Evolutionary conservation across 352 stramenopile genomes (phyloP).

Genomic region (Pythium aphanidermatum): DNA sequence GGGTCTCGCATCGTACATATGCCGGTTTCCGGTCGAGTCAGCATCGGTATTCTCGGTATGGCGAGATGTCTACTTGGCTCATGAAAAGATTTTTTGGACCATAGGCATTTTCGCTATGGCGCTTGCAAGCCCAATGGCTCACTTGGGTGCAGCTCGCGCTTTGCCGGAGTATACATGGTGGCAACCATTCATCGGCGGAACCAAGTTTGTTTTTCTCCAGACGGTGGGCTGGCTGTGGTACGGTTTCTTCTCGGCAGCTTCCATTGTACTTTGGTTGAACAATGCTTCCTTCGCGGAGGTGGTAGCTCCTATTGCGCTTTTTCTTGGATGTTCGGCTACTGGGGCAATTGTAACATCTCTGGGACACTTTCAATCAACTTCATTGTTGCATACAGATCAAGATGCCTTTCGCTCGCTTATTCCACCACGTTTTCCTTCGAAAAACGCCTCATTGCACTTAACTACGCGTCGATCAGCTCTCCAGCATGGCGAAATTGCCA

Average conservation of each 20-base stretch:
- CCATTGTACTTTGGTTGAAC: slow-evolving; percentile 40
- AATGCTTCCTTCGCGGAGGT: slow-evolving; percentile 21
- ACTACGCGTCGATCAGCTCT: slow-evolving; percentile 5
- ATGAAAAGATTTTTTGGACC: slow-evolving; percentile 37
- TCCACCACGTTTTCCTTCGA: not conserved
- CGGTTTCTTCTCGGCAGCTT: slow-evolving; percentile 31
- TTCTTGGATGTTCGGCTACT: slow-evolving; percentile 27
- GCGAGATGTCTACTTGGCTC: slow-evolving; percentile 9
- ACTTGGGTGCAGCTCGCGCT: slow-evolving; percentile 32
- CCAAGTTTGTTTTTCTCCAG: slow-evolving; percentile 55
- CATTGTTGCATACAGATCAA: too few species aligned
- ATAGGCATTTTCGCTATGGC: slow-evolving; percentile 28
- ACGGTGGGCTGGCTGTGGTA: slow-evolving; percentile 59
- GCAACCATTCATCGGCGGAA: slow-evolving; percentile 50
- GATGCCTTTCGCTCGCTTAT: too few species aligned
- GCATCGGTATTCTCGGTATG: not conserved
- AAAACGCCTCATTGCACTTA: not conserved
- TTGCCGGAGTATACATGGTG: slow-evolving; percentile 29
- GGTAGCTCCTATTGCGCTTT: slow-evolving; percentile 21
- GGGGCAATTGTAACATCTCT: slow-evolving; percentile 29
- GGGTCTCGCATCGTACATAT: slow-evolving; percentile 19
- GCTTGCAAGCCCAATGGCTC: slow-evolving; percentile 30
- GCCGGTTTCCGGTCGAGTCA: slow-evolving; percentile 1
- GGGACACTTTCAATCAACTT: slow-evolving; percentile 37
- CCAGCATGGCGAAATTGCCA: slow-evolving; percentile 28